Evolutionary conservation across 768 basidiomycete genomes (phyloP), one percentile per base, ranked within the genome.

Genomic region (Leccinum disarticulatum): DNA sequence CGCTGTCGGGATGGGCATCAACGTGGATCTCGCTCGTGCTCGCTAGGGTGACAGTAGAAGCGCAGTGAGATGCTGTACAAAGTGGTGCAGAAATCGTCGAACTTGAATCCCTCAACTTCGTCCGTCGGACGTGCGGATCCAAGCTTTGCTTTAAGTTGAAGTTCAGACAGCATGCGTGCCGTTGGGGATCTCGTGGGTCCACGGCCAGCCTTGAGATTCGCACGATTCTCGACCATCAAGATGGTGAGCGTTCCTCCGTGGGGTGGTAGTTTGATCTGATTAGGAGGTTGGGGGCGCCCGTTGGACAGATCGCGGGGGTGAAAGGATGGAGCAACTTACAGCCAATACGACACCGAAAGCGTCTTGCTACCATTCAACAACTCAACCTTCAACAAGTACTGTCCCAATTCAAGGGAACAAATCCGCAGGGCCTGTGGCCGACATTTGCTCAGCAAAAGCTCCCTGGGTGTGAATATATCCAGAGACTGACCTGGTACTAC

Each of bases 301-400:
- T 67, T 66, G 48, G 61, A 58, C 30, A 3, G 48, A 38, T 55
- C 4, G 3, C 10, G 25, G 31, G 7, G 48, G 22, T 52, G 52
- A 46, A 50, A 59, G 10, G 47, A 17, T 35, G 25, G 4, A 71
- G 74, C 59, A 4, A 61, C 85, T 65, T 69, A 94, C 93, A 90
- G 77, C 95, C 95, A 98, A 70, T 98, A 98, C n/a, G 84, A 85
- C 25, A 87, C 81, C 7, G 78, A 81, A 63, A 97, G 76, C 1
- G 79, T 80, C 71, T 88, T 88, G 43, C 22, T 22, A 65, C 87
- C 81, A 31, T 82, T 79, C 22, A 81, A 81, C 79, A 95, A 85
- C 47, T 87, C 82, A 14, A 95, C 83, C 4, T 79, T 79, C 33
- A 97, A 71, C 33, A 97, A 71, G 66, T 84, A 87, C 13, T 93